These are phyloP conservation scores for Neurospora discreta DNA, from an alignment of 495 filamentous ascomycete species.

Conservation along the genomic window DNA sequence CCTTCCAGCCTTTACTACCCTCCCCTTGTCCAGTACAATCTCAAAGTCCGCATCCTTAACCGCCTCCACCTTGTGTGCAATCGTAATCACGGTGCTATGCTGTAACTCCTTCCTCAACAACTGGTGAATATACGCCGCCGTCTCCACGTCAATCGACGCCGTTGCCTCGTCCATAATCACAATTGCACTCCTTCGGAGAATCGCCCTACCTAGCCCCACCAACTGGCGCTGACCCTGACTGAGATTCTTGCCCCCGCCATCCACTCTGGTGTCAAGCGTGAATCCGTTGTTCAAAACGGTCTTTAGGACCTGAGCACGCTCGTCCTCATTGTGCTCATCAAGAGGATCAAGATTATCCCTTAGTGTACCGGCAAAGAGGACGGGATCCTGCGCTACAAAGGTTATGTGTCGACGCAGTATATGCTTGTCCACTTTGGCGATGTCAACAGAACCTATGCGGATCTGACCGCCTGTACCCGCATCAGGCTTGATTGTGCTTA, in stretches of 20 bases:
- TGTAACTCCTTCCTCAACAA: constrained; percentile 63
- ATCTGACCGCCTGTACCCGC: constrained; percentile 39
- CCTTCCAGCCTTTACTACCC: constrained; percentile 27
- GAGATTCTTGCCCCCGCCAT: constrained; percentile 48
- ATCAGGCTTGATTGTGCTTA: constrained; percentile 39
- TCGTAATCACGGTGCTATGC: constrained; percentile 73
- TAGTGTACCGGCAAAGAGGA: constrained; percentile 45
- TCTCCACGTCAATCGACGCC: constrained; percentile 72
- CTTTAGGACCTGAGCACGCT: constrained; percentile 34
- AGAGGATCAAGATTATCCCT: constrained; percentile 46
- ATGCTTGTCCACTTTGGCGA: constrained; percentile 39
- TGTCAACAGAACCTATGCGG: constrained; percentile 42
- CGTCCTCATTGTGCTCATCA: constrained; percentile 32
- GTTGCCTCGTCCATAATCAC: constrained; percentile 72
- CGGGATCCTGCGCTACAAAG: constrained; percentile 52
- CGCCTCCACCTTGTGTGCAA: constrained; percentile 74
- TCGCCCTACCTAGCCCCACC: constrained; percentile 46
- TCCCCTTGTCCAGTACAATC: constrained; percentile 58
- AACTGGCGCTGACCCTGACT: constrained; percentile 53
- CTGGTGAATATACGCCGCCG: constrained; percentile 65
- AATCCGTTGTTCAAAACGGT: constrained; percentile 30
- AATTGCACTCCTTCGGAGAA: constrained; percentile 47
- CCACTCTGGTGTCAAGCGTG: constrained; percentile 35
- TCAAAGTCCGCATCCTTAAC: constrained; percentile 67
- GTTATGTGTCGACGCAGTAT: constrained; percentile 45